Base-by-base conservation (phyloP, 129 eudicot species). In the Arctium minus region DNA sequence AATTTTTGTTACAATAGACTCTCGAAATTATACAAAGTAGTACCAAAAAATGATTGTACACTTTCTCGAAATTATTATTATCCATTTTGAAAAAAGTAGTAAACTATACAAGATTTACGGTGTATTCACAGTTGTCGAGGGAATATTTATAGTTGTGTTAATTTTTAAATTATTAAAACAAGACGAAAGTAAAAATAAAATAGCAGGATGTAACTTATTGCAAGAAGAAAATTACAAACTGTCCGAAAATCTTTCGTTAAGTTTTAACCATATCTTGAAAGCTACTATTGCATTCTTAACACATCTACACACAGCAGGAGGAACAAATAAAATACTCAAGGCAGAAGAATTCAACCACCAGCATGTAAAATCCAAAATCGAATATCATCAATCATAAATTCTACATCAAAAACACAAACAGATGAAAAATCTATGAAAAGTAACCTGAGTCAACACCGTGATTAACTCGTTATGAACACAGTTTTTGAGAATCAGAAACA, bases 381-480 rank as follows among this genome's bases (percentile, higher is more conserved):
- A 50, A 50, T 3, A 12, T 50, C 0, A 56, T 60, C 68, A 60
- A 18, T 17, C 68, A n/a, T 1, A 73, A 38, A 38, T 73, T 73
- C 76, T n/a, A n/a, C 53, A 73, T 67, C 31, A 40, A 18, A 39
- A 40, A 73, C 77, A 73, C 7, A 38, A 38, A 73, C 35, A 39
- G 56, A 73, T 73, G n/a, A 35, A 44, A 73, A 73, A 73, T 73
- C 77, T 18, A 37, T 22, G 2, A 18, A 39, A 73, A 39, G 36
- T 22, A 42, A 73, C 30, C 77, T 39, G 36, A 73, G 62, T 73
- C 77, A 40, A 40, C 77, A 73, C 77, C 27, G 60, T 39, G n/a
- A 40, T 8, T 39, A 39, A 73, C 77, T 73, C 77, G 77, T 29
- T 39, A 39, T 73, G 53, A 73, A 40, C 62, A 39, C 33, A 18